These are phyloP conservation scores for Wickerhamomyces subpelliculosus DNA, from an alignment of 805 yeast genomes.

Conservation along the genomic window DNA sequence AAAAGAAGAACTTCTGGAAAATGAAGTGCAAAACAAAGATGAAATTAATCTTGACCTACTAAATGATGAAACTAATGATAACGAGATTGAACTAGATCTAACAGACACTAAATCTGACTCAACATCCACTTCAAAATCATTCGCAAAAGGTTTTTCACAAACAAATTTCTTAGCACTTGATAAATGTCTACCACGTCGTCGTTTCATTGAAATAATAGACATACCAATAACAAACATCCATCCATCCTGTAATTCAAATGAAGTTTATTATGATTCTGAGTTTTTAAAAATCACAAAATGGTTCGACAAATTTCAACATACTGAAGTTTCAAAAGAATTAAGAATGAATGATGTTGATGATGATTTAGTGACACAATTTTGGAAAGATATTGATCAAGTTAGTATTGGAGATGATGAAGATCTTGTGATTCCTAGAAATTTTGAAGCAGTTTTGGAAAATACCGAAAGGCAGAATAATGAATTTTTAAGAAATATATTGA, in stretches of 20 bases:
- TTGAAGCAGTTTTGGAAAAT: conserved; percentile 9
- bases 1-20: conserved; percentile 4
- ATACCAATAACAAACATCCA: conserved; percentile 29
- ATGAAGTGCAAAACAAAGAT: conserved; percentile 16
- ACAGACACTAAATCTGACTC: neutral
- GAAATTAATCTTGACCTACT: conserved; percentile 30
- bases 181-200: conserved; percentile 66
- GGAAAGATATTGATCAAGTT: conserved; percentile 9
- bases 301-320: conserved; percentile 8
- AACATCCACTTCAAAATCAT: conserved; percentile 1
- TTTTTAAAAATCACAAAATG: conserved; percentile 14
- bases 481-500: no score
- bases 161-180: conserved; percentile 74
- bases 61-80: conserved; percentile 6
- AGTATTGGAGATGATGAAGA: conserved; percentile 2
- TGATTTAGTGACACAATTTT: conserved; percentile 10
- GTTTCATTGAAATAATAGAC: conserved; percentile 46
- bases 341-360: conserved; percentile 7
- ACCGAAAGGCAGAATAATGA: conserved; percentile 9
- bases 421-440: conserved; percentile 6
- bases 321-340: conserved; percentile 8
- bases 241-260: conserved; percentile 1
- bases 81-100: conserved; percentile 1
- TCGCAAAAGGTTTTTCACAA: conserved; percentile 12
- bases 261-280: conserved; percentile 15